Conservation (phyloP, 2,329 filamentous ascomycete genomes). For the Epichloe amarillans region DNA sequence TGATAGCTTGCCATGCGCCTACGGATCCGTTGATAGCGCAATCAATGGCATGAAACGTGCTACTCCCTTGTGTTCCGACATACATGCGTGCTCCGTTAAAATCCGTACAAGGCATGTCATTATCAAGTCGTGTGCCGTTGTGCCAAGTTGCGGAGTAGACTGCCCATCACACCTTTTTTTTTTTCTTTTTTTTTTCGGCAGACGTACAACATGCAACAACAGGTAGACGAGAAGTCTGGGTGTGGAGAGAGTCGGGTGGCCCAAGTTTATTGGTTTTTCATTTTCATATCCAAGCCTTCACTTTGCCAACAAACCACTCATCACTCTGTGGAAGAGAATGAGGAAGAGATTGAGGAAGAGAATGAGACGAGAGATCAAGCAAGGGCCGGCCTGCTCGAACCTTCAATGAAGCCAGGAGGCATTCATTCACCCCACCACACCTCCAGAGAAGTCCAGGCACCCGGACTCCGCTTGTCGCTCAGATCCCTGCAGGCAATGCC, state of each 20-base stretch:
- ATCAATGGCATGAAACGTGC: not conserved
- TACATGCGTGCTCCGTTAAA: not conserved
- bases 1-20: not conserved
- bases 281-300: too few relatives aligned
- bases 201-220: too few relatives aligned
- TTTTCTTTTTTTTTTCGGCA: not conserved
- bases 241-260: not conserved
- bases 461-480: slow-evolving; percentile 6
- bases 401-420: not conserved
- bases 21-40: not conserved
- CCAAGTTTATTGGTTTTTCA: not conserved
- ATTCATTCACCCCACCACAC: slow-evolving; percentile 6
- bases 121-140: not conserved
- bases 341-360: not conserved
- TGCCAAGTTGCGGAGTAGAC: not conserved
- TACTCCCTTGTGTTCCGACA: not conserved
- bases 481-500: slow-evolving; percentile 12
- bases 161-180: not conserved
- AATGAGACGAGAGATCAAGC: not conserved
- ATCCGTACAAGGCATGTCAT: not conserved
- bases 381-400: not conserved
- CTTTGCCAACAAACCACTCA: not conserved
- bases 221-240: too few relatives aligned
- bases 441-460: not conserved
- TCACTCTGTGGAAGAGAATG: not conserved